Conservation (phyloP, 768 basidiomycete species). For the Grammothele lineata region DNA sequence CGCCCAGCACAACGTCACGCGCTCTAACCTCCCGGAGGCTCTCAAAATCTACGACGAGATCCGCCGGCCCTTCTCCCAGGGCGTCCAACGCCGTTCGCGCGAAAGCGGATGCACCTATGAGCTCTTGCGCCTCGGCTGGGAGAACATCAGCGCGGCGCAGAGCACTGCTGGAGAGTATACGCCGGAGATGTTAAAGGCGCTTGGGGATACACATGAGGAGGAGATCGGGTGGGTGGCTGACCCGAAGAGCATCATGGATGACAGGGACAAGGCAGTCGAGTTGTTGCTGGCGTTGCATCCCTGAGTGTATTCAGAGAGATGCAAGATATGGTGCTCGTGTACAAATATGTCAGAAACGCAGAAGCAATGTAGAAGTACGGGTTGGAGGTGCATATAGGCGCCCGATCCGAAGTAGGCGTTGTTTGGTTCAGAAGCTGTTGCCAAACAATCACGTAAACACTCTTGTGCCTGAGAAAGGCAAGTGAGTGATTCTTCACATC, state of each 20-base stretch:
- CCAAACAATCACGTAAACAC: constrained; percentile 17
- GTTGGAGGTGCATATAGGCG: neutral
- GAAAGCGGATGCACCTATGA: constrained; percentile 21
- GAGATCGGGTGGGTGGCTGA: constrained; percentile 2
- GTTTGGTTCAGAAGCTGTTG: constrained; percentile 23
- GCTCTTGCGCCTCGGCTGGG: constrained; percentile 11
- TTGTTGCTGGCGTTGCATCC: too few relatives aligned
- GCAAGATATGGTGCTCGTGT: too few relatives aligned
- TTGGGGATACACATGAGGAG: constrained; percentile 1
- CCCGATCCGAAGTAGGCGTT: constrained; percentile 7
- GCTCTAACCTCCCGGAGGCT: constrained; percentile 22
- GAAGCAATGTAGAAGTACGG: too few relatives aligned
- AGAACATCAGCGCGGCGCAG: constrained; percentile 4
- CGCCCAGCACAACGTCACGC: constrained; percentile 21
- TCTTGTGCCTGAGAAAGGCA: too few relatives aligned
- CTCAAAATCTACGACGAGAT: constrained; percentile 28
- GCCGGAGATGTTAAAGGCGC: neutral
- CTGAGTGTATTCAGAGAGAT: too few relatives aligned
- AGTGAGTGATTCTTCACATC: too few relatives aligned
- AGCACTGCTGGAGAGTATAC: constrained; percentile 3
- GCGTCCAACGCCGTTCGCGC: constrained; percentile 17
- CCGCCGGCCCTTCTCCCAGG: constrained; percentile 29
- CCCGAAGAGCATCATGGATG: constrained; percentile 4
- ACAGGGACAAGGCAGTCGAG: too few relatives aligned
- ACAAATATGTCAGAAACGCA: too few relatives aligned